phyloP scores from a whole-genome alignment of 352 stramenopile species.

The Phytophthora sp. region DNA sequence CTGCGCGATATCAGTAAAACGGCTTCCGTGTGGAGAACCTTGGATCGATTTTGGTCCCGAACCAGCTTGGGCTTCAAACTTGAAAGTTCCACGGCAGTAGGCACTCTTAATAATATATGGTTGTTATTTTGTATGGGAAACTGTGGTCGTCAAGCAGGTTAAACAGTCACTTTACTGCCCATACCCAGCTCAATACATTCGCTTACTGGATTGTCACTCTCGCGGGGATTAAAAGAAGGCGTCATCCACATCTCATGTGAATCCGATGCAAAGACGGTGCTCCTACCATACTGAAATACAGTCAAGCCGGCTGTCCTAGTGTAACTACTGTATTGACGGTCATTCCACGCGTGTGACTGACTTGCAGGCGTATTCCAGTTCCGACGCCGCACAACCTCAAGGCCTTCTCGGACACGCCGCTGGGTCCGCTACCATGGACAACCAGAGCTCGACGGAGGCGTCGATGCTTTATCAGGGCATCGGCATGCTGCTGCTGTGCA shows the following conservation, averaged over 20 bases:
- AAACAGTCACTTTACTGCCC: constrained; percentile 8
- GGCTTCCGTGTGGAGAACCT: too few species aligned
- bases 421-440: constrained; percentile 38
- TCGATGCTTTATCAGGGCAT: constrained; percentile 67
- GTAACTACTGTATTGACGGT: constrained; percentile 15
- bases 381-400: not conserved
- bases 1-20: too few species aligned
- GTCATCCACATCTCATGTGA: constrained; percentile 21
- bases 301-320: constrained; percentile 9
- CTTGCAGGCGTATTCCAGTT: constrained; percentile 14
- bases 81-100: too few species aligned
- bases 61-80: too few species aligned
- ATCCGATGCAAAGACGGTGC: constrained; percentile 1
- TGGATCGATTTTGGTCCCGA: too few species aligned
- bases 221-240: constrained; percentile 10
- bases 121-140: too few species aligned
- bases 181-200: not conserved
- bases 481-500: constrained; percentile 57
- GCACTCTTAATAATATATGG: too few species aligned
- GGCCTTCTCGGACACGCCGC: too few species aligned
- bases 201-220: constrained; percentile 11
- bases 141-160: not conserved
- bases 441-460: constrained; percentile 32
- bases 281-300: constrained; percentile 18
- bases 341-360: constrained; percentile 22